Evolutionary conservation across 78 protist genomes (phyloP).

Genomic region (Pelomyxa schiedti): DNA sequence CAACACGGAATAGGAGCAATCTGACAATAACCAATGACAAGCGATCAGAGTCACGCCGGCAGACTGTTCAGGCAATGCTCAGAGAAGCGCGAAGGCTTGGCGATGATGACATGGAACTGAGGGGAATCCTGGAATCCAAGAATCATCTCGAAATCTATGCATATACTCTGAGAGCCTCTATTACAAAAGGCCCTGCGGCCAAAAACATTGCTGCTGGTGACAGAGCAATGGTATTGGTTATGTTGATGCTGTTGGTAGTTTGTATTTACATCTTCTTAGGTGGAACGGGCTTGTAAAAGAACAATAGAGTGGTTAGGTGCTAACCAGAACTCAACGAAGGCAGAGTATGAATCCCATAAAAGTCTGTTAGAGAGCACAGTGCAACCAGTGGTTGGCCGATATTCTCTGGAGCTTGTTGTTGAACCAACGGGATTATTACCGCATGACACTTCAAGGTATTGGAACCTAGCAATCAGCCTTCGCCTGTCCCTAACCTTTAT

Average conservation of each 20-base stretch:
- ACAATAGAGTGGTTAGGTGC: slow-evolving; percentile 69
- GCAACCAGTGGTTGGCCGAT: too few relatives aligned
- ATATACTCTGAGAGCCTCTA: slow-evolving; percentile 55
- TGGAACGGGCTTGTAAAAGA: slow-evolving; percentile 57
- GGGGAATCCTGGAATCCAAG: slow-evolving; percentile 62
- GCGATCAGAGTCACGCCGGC: slow-evolving; percentile 79
- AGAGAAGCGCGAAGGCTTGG: slow-evolving; percentile 78
- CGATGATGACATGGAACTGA: slow-evolving; percentile 63
- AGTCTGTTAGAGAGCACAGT: slow-evolving; percentile 72
- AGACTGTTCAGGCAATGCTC: slow-evolving; percentile 94
- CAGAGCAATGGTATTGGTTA: slow-evolving; percentile 79
- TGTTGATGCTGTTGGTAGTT: too few relatives aligned
- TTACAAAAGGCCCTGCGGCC: slow-evolving; percentile 38
- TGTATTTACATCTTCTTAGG: too few relatives aligned
- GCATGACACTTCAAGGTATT: too few relatives aligned
- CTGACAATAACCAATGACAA: slow-evolving; percentile 92
- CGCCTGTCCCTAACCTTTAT: too few relatives aligned
- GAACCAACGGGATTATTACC: too few relatives aligned
- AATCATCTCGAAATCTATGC: slow-evolving; percentile 73
- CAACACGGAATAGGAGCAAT: slow-evolving; percentile 66
- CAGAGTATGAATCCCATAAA: slow-evolving; percentile 76
- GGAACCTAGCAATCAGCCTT: too few relatives aligned
- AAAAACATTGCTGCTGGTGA: slow-evolving; percentile 81
- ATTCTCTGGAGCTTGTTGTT: too few relatives aligned
- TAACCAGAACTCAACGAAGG: slow-evolving; percentile 64